phyloP scores from a whole-genome alignment of 2,329 filamentous ascomycete species.

The Diplodia corticola region DNA sequence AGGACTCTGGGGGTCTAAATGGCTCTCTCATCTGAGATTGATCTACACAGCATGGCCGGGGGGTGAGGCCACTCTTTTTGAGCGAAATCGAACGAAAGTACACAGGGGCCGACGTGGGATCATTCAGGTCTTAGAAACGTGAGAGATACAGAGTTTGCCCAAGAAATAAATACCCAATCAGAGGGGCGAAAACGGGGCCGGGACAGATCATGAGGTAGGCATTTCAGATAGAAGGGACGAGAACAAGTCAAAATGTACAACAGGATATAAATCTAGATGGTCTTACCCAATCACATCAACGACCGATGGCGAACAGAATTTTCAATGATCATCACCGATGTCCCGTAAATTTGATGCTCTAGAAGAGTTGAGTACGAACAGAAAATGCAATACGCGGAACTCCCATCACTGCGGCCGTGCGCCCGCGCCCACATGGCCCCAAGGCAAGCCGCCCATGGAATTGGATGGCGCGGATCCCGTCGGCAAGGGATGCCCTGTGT shows the following conservation, averaged over 20 bases:
- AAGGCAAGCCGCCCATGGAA: conserved; percentile 10
- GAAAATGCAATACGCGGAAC: background rate
- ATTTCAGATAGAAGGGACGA: background rate
- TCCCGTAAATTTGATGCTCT: background rate
- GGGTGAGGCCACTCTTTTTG: background rate
- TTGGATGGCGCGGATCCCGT: background rate
- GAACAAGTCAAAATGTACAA: background rate
- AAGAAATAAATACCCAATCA: background rate
- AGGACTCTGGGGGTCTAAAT: background rate
- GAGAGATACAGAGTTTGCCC: too few species aligned
- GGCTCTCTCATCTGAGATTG: background rate
- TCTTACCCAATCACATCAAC: background rate
- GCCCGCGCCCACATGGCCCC: conserved; percentile 1
- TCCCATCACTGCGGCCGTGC: conserved; percentile 3
- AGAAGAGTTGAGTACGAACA: background rate
- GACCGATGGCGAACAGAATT: background rate
- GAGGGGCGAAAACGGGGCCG: background rate
- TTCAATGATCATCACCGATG: background rate
- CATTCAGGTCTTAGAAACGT: background rate
- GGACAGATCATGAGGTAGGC: background rate
- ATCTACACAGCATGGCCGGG: background rate
- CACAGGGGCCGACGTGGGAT: background rate
- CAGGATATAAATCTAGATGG: background rate
- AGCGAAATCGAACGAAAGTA: background rate
- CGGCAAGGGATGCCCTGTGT: background rate